Evolutionary conservation across 306 rosid species (phyloP).

Genomic region (Prunus dulcis): DNA sequence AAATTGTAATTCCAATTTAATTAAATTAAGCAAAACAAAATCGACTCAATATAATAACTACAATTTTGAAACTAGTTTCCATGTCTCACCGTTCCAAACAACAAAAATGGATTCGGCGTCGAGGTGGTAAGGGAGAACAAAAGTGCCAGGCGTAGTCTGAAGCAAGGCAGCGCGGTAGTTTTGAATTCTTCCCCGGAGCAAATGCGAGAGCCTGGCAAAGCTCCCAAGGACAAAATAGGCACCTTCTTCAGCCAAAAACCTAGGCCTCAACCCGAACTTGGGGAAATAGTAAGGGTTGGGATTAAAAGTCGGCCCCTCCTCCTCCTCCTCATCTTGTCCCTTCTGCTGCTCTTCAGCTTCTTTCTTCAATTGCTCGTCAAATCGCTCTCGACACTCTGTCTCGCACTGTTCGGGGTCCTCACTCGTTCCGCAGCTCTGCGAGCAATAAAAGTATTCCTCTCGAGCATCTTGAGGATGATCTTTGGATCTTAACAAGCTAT

Average conservation of each 20-base stretch:
- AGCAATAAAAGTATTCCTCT: not conserved
- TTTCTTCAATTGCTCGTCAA: not conserved
- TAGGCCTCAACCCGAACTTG: not conserved
- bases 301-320: not conserved
- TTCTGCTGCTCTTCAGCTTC: not conserved
- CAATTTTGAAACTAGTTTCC: no score
- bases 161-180: conserved; percentile 25
- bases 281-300: conserved; percentile 37
- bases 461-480: not conserved
- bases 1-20: not conserved
- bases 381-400: not conserved
- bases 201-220: conserved; percentile 12
- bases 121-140: conserved; percentile 34
- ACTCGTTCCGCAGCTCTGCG: not conserved
- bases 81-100: conserved; percentile 24
- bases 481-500: not conserved
- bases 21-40: not conserved
- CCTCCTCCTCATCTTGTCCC: not conserved
- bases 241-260: conserved; percentile 22
- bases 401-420: not conserved
- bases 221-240: conserved; percentile 16
- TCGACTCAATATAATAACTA: no score
- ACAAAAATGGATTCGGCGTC: conserved; percentile 34
- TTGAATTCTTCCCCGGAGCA: conserved; percentile 30
- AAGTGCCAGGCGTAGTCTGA: conserved; percentile 34